phyloP scores from a whole-genome alignment of 208 protist genomes.

The Sergeia podlipaevii region DNA sequence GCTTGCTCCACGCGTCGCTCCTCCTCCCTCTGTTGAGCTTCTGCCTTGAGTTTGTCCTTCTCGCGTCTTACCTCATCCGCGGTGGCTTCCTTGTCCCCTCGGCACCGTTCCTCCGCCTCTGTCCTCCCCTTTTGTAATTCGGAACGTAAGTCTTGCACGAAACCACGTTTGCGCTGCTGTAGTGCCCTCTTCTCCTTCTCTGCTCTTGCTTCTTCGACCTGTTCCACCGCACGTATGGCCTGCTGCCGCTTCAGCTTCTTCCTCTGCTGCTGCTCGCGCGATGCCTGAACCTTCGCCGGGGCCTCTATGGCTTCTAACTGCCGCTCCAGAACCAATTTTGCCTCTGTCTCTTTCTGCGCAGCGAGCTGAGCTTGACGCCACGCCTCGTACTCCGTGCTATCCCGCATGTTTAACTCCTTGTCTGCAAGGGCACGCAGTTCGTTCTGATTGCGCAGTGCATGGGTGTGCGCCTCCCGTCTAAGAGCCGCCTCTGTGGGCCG shows the following conservation, averaged over 20 bases:
- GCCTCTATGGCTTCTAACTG: slow-evolving; percentile 24
- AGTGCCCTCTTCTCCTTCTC: slow-evolving; percentile 20
- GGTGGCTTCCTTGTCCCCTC: slow-evolving; percentile 15
- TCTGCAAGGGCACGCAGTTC: slow-evolving; percentile 30
- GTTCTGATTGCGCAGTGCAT: slow-evolving; percentile 30
- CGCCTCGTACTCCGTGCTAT: slow-evolving; percentile 43
- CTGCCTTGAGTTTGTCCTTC: slow-evolving; percentile 27
- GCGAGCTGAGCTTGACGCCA: slow-evolving; percentile 48
- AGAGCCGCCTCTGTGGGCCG: slow-evolving; percentile 49
- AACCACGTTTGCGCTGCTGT: slow-evolving; percentile 14
- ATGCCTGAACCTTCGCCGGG: background rate
- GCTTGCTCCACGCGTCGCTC: slow-evolving; percentile 24
- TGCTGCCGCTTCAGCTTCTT: slow-evolving; percentile 8
- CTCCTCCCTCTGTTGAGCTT: slow-evolving; percentile 32
- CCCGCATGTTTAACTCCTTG: slow-evolving; percentile 38
- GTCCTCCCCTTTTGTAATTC: slow-evolving; percentile 24
- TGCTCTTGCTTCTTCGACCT: background rate
- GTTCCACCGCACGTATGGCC: slow-evolving; percentile 12
- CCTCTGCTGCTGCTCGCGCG: background rate
- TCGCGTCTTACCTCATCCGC: slow-evolving; percentile 37
- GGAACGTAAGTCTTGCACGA: slow-evolving; percentile 19
- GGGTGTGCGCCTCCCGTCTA: slow-evolving; percentile 50
- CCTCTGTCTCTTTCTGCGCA: slow-evolving; percentile 18
- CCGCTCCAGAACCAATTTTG: slow-evolving; percentile 24
- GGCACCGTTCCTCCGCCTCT: slow-evolving; percentile 19